Evolutionary conservation across 208 protist species (phyloP).

Genomic region (Leptomonas pyrrhocoris): DNA sequence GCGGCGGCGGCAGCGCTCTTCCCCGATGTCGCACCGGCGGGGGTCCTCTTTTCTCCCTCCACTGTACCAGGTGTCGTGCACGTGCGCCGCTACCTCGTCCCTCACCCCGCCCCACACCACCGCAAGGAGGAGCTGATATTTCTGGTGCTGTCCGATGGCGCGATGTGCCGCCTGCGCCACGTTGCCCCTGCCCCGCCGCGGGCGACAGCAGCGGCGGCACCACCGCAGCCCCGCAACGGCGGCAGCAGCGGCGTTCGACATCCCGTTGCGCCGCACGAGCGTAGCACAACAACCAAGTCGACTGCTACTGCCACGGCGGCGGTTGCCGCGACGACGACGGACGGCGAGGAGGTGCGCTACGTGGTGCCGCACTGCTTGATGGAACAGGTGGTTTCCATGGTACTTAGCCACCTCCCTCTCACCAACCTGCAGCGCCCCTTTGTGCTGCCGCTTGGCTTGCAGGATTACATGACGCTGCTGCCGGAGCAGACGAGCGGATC

Average conservation of each 20-base stretch:
- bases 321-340: neutral
- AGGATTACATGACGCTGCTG: constrained; percentile 75
- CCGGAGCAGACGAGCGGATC: constrained; percentile 46
- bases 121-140: constrained; percentile 58
- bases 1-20: neutral
- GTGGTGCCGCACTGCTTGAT: constrained; percentile 57
- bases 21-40: constrained; percentile 1
- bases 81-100: constrained; percentile 24
- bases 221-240: neutral
- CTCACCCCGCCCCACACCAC: constrained; percentile 29
- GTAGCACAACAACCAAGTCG: neutral
- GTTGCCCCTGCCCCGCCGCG: neutral
- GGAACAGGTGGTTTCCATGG: constrained; percentile 60
- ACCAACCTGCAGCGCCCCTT: constrained; percentile 61
- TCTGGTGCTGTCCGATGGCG: constrained; percentile 67
- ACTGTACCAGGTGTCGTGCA: constrained; percentile 24
- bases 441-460: constrained; percentile 64
- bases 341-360: constrained; percentile 8
- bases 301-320: neutral
- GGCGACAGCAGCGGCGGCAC: neutral
- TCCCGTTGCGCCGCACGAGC: neutral
- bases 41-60: constrained; percentile 1
- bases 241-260: neutral
- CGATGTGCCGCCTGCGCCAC: constrained; percentile 47
- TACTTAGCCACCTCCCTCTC: constrained; percentile 75